Base-by-base conservation (phyloP, 2,329 filamentous ascomycete genomes). In the Trichocomaceae sp. region DNA sequence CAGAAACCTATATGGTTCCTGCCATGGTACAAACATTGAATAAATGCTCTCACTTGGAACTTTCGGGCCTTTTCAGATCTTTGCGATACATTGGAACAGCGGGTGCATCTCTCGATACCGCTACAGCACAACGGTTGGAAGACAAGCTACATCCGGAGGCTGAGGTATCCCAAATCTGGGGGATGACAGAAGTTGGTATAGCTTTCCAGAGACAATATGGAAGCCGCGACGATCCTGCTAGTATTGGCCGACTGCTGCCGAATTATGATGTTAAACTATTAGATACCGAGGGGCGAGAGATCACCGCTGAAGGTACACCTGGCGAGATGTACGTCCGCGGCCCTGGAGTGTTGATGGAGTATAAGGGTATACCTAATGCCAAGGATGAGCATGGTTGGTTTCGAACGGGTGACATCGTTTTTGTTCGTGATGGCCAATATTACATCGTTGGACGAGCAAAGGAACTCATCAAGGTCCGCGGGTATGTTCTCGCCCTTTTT, bases 121-220 rank as follows among this genome's bases (percentile, higher is more conserved):
- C 64, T 0, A 67, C 72, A 13, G 69, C 77, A 65, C 59, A 67
- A n/a, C 63, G 68, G 47, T 68, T 78, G 58, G 68, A 72, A 33
- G 60, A 62, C 5, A 63, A 76, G 20, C 72, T 81, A 39, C 62
- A 71, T 23, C 58, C 60, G 1, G 64, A 72, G 31, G 75, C 76
- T 0, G 66, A 69, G 17, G 69, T 79, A 13, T 69, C 69, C 9
- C 77, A 79, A 56, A 70, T 79, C 37, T 82, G 76, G 73, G 79
- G 80, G 1, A 80, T 81, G 75, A 81, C 79, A 0, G 80, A 82
- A 64, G 71, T 64, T 60, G 79, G 79, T 54, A 72, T 66, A 60
- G 70, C 60, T 2, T 73, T 76, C 62, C 72, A 74, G 52, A 70
- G 67, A 52, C 66, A 64, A 17, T 72, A 69, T 51, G 64, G 66